phyloP scores from a whole-genome alignment of 176 grass and related monocot species.

The Tillandsia fasciculata region DNA sequence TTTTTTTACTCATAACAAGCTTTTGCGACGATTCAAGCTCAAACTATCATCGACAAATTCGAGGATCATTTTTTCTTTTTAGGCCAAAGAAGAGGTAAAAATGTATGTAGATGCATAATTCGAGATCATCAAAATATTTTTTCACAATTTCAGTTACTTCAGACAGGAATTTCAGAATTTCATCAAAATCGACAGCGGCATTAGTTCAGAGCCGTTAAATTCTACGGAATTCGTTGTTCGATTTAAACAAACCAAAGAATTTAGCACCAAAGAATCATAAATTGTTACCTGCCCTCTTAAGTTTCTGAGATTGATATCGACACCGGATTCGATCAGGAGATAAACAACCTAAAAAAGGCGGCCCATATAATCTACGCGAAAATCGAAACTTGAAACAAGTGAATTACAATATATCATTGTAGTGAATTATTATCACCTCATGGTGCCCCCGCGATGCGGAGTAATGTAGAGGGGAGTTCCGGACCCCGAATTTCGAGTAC shows the following conservation, averaged over 20 bases:
- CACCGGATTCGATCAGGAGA: constrained; percentile 80
- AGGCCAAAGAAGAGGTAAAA: no score
- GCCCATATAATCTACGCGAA: not conserved
- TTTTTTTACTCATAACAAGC: no score
- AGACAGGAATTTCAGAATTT: not conserved
- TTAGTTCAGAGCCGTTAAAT: no score
- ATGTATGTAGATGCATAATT: no score
- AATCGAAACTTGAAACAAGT: constrained; percentile 9
- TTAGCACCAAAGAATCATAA: no score
- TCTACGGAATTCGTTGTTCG: no score
- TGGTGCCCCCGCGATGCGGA: constrained; percentile 83
- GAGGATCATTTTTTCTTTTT: no score
- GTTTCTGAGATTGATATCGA: constrained; percentile 87
- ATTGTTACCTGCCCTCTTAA: constrained; percentile 63
- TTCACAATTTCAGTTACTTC: no score
- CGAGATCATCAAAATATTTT: no score
- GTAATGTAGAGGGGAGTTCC: constrained; percentile 88
- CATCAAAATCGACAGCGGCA: not conserved
- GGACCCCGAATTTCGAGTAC: constrained; percentile 77
- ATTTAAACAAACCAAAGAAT: not conserved
- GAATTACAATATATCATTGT: constrained; percentile 2
- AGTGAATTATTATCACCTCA: constrained; percentile 43
- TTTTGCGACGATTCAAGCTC: not conserved
- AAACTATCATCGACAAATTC: not conserved
- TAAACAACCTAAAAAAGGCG: constrained; percentile 58